phyloP scores from a whole-genome alignment of 2,329 filamentous ascomycete genomes.

The Myriosclerotinia duriaeana region DNA sequence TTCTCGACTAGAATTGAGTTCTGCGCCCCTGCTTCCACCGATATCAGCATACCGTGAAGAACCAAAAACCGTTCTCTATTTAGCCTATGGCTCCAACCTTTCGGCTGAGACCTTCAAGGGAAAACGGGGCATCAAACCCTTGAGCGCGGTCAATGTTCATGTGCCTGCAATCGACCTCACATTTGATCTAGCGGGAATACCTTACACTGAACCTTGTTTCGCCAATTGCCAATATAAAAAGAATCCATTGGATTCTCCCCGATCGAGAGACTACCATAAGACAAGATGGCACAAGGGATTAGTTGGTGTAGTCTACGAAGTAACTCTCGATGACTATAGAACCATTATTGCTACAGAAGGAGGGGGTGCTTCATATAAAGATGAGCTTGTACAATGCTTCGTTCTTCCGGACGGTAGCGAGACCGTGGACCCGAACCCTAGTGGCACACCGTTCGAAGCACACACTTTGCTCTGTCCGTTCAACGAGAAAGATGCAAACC shows the following conservation, averaged over 20 bases:
- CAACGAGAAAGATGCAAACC: slow-evolving; percentile 13
- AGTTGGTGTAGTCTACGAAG: slow-evolving; percentile 93
- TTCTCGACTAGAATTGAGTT: neutral
- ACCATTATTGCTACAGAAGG: slow-evolving; percentile 90
- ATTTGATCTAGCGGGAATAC: slow-evolving; percentile 82
- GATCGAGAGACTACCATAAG: slow-evolving; percentile 48
- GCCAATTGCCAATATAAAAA: slow-evolving; percentile 67
- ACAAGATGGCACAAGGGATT: slow-evolving; percentile 76
- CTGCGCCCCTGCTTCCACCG: slow-evolving; percentile 22
- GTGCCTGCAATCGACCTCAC: slow-evolving; percentile 75
- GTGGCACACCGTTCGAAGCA: slow-evolving; percentile 69
- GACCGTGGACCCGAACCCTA: slow-evolving; percentile 63
- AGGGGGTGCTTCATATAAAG: slow-evolving; percentile 78
- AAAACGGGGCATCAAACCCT: slow-evolving; percentile 72
- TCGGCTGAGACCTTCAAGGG: slow-evolving; percentile 76
- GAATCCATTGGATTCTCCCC: slow-evolving; percentile 35
- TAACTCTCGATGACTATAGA: slow-evolving; percentile 77
- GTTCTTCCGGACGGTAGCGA: slow-evolving; percentile 58
- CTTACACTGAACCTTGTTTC: slow-evolving; percentile 90
- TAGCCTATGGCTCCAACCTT: slow-evolving; percentile 92
- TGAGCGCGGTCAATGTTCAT: slow-evolving; percentile 78
- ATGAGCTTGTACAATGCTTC: slow-evolving; percentile 77
- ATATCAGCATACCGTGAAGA: slow-evolving; percentile 25
- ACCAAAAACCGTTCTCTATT: slow-evolving; percentile 65
- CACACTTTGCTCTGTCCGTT: slow-evolving; percentile 72